phyloP scores from a whole-genome alignment of 352 stramenopile species.

The Pseudoperonospora humuli region DNA sequence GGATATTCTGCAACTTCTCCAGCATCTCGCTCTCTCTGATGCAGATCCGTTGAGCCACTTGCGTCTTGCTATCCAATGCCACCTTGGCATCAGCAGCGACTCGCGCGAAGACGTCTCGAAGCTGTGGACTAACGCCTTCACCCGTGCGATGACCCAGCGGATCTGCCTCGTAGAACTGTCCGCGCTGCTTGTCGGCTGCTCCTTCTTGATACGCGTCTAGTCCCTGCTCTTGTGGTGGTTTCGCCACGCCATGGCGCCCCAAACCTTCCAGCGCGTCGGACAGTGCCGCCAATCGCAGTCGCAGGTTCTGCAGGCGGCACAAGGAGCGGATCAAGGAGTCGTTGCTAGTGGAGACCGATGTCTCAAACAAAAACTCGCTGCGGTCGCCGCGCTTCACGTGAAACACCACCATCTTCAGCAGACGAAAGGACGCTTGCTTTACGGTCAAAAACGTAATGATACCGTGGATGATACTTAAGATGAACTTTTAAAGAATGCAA shows the following conservation, averaged over 20 bases:
- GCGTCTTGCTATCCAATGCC: constrained; percentile 57
- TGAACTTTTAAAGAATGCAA: too few species aligned
- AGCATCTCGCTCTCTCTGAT: constrained; percentile 57
- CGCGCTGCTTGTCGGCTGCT: constrained; percentile 40
- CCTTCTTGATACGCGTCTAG: constrained; percentile 82
- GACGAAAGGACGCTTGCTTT: not conserved
- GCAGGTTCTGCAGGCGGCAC: constrained; percentile 76
- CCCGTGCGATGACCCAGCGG: constrained; percentile 81
- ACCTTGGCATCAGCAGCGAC: constrained; percentile 73
- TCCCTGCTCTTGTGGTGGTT: constrained; percentile 74
- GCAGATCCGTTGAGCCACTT: constrained; percentile 57
- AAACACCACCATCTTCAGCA: constrained; percentile 72
- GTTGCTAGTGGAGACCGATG: constrained; percentile 60
- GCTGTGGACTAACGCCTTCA: constrained; percentile 79
- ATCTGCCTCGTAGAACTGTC: constrained; percentile 80
- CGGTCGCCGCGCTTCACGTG: constrained; percentile 83
- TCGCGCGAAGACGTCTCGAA: constrained; percentile 65
- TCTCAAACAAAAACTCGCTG: constrained; percentile 90
- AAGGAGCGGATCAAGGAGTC: constrained; percentile 82
- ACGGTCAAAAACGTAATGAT: too few species aligned
- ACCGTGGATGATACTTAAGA: too few species aligned
- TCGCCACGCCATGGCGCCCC: constrained; percentile 78
- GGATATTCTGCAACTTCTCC: constrained; percentile 91
- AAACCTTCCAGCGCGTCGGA: constrained; percentile 72
- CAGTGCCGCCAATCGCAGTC: constrained; percentile 63